phyloP scores from a whole-genome alignment of 768 basidiomycete genomes.

The Russula sp. region DNA sequence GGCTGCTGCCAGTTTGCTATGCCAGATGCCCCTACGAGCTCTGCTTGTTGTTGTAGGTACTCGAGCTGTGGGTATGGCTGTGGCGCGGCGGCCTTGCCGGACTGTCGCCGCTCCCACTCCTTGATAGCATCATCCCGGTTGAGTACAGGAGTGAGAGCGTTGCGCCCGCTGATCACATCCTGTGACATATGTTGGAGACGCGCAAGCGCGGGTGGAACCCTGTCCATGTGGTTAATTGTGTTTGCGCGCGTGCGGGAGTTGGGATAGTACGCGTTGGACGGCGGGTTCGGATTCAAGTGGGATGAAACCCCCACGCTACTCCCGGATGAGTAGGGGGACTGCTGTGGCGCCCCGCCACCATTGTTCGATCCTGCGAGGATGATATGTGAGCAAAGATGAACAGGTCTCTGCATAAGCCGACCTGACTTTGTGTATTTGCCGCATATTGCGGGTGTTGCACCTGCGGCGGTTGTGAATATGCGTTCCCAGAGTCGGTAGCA shows the following conservation, averaged over 20 bases:
- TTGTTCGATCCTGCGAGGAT: constrained; percentile 33
- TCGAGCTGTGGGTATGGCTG: constrained; percentile 88
- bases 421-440: constrained; percentile 27
- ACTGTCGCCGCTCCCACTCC: constrained; percentile 91
- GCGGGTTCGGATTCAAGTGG: constrained; percentile 43
- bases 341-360: constrained; percentile 26
- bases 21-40: constrained; percentile 63
- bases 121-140: constrained; percentile 92
- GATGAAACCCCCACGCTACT: constrained; percentile 18
- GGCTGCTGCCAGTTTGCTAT: constrained; percentile 47
- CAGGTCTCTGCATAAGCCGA: constrained; percentile 36
- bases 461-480: constrained; percentile 18
- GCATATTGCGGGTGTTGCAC: constrained; percentile 26
- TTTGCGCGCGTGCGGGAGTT: constrained; percentile 74
- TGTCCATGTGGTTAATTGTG: constrained; percentile 88
- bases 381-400: constrained; percentile 47
- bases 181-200: constrained; percentile 85
- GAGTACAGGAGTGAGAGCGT: constrained; percentile 87
- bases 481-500: constrained; percentile 27
- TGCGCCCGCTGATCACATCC: constrained; percentile 69
- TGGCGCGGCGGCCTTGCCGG: constrained; percentile 62
- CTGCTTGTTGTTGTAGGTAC: constrained; percentile 89
- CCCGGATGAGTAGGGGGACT: constrained; percentile 15
- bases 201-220: constrained; percentile 90
- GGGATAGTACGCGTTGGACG: constrained; percentile 65